phyloP scores from a whole-genome alignment of 257 asterid genomes.

The Avicennia marina region DNA sequence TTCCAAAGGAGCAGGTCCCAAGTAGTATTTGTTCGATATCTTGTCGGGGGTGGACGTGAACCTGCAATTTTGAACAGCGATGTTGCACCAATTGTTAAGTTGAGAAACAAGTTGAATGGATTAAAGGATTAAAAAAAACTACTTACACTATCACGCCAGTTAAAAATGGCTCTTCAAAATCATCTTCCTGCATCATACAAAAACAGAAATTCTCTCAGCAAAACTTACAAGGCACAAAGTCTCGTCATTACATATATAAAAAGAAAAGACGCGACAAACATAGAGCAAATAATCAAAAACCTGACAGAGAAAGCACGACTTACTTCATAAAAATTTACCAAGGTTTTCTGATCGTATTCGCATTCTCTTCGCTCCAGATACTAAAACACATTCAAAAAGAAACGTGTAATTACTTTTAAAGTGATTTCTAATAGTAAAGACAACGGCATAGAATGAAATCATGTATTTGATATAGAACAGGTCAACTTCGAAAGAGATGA shows the following conservation, averaged over 20 bases:
- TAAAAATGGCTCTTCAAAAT: conserved; percentile 46
- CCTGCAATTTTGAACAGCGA: conserved; percentile 31
- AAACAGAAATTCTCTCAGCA: neutral
- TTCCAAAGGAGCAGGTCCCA: conserved; percentile 92
- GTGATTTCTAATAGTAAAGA: too few species aligned
- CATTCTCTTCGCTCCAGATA: conserved; percentile 89
- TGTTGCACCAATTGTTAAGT: neutral
- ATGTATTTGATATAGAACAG: too few species aligned
- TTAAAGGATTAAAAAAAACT: neutral
- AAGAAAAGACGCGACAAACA: too few species aligned
- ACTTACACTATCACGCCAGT: conserved; percentile 79
- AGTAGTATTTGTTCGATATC: conserved; percentile 68
- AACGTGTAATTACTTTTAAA: too few species aligned
- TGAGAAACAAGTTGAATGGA: neutral
- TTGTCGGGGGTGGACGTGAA: conserved; percentile 86
- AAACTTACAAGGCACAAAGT: neutral
- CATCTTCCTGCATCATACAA: conserved; percentile 51
- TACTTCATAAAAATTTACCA: conserved; percentile 68
- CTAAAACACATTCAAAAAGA: conserved; percentile 25
- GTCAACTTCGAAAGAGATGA: neutral
- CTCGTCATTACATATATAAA: neutral
- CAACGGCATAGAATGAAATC: too few species aligned
- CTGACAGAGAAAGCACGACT: conserved; percentile 10
- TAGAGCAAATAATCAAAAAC: neutral
- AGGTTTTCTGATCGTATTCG: conserved; percentile 73